Conservation (phyloP, 192 early-diverging fungal species). For the Mortierella claussenii region DNA sequence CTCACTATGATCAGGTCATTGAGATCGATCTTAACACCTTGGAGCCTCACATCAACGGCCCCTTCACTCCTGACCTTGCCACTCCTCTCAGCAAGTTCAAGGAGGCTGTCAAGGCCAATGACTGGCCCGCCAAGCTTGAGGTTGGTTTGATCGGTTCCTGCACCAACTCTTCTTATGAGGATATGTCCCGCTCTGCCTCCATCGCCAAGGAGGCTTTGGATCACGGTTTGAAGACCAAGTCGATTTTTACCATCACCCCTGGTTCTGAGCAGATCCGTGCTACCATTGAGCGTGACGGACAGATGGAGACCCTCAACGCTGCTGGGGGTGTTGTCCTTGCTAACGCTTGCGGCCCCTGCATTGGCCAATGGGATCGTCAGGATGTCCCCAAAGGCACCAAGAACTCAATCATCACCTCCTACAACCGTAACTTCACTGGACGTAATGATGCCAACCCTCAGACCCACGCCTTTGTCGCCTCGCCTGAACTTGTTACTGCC, state of each 20-base stretch:
- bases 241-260: conserved; percentile 91
- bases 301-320: conserved; percentile 76
- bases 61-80: conserved; percentile 95
- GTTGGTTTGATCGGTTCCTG: conserved; percentile 97
- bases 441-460: conserved; percentile 99
- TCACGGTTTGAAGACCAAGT: conserved; percentile 83
- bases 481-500: conserved; percentile 95
- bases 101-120: conserved; percentile 84
- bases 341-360: conserved; percentile 99
- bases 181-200: conserved; percentile 93
- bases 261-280: conserved; percentile 98
- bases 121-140: conserved; percentile 90
- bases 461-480: conserved; percentile 96
- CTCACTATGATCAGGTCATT: conserved; percentile 91
- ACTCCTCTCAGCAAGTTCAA: conserved; percentile 95
- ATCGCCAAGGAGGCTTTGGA: conserved; percentile 86
- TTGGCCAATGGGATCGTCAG: conserved; percentile 98
- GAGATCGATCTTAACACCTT: conserved; percentile 94
- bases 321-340: conserved; percentile 92
- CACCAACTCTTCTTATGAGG: conserved; percentile 99
- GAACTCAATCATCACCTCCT: conserved; percentile 99
- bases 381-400: conserved; percentile 96
- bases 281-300: conserved; percentile 93
- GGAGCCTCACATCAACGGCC: conserved; percentile 98
- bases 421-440: conserved; percentile 99